A percentile compares a stretch with the other conserved stretches of the same genome.
phyloP scores from a whole-genome alignment of 208 protist genomes.

The Endotrypanum monterogeii region DNA sequence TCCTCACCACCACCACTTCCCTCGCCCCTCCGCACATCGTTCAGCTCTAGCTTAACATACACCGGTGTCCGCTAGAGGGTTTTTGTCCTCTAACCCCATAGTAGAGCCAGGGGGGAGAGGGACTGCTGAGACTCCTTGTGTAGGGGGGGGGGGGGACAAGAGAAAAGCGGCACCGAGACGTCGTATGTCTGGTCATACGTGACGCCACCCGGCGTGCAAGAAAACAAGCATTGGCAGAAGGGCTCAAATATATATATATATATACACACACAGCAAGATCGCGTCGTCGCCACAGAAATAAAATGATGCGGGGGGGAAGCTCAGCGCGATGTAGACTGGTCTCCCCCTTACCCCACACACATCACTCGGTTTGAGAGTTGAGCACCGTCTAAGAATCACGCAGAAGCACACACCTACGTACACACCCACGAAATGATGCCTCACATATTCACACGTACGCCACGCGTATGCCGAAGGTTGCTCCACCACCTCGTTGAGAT shows the following conservation, averaged over 20 bases:
- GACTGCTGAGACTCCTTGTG: background rate
- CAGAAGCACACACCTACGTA: background rate
- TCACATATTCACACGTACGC: background rate
- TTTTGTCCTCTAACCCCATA: background rate
- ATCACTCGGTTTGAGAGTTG: background rate
- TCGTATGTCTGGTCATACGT: no score
- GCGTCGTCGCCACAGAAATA: background rate
- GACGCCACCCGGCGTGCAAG: background rate
- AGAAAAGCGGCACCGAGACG: background rate
- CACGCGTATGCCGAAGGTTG: background rate
- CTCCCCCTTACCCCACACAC: background rate
- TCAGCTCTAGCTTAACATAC: background rate
- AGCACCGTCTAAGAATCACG: background rate
- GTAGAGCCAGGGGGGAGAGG: background rate
- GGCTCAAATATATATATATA: no score
- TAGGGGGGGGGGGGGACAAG: background rate
- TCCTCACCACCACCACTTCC: background rate
- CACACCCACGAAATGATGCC: background rate
- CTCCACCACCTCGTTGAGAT: background rate
- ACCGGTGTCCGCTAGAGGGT: background rate
- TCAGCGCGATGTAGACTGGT: background rate
- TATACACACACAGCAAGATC: background rate
- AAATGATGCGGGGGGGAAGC: background rate
- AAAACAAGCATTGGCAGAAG: background rate
- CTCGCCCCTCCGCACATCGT: background rate